phyloP scores from a whole-genome alignment of 805 yeast species.

The Saturnispora ahearnii region DNA sequence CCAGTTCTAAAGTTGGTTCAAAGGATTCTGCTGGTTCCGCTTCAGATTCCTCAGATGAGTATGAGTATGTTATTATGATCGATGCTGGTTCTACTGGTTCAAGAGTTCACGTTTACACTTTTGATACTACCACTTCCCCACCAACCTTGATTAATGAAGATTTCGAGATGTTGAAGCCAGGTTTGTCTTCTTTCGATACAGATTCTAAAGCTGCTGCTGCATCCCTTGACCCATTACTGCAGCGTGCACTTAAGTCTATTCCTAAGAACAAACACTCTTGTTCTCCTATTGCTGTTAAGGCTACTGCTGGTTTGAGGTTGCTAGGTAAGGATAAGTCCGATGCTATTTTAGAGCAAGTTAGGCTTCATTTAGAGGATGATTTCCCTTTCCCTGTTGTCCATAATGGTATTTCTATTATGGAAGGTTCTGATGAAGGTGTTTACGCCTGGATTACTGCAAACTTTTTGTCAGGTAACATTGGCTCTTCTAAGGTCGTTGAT shows the following conservation, averaged over 20 bases:
- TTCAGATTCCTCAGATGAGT: slow-evolving; percentile 7
- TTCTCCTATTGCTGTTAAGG: slow-evolving; percentile 93
- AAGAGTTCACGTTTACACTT: slow-evolving; percentile 87
- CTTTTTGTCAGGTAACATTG: slow-evolving; percentile 88
- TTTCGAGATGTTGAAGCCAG: slow-evolving; percentile 87
- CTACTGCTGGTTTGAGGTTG: slow-evolving; percentile 92
- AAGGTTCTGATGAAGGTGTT: slow-evolving; percentile 95
- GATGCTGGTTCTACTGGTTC: slow-evolving; percentile 99
- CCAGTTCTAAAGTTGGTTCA: not conserved
- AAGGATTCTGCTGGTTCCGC: not conserved
- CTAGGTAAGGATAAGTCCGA: slow-evolving; percentile 68
- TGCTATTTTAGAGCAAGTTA: slow-evolving; percentile 68
- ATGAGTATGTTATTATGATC: slow-evolving; percentile 80
- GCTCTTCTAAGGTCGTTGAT: slow-evolving; percentile 60
- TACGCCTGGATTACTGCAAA: slow-evolving; percentile 98
- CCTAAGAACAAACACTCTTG: slow-evolving; percentile 69
- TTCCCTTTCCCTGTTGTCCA: slow-evolving; percentile 91
- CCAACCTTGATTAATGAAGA: slow-evolving; percentile 74
- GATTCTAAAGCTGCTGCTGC: slow-evolving; percentile 80
- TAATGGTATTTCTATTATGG: slow-evolving; percentile 88
- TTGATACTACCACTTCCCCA: slow-evolving; percentile 77
- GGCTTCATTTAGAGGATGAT: slow-evolving; percentile 61
- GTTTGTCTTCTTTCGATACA: slow-evolving; percentile 75
- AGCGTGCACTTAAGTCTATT: slow-evolving; percentile 64
- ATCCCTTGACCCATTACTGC: slow-evolving; percentile 77